phyloP scores from a whole-genome alignment of 2,329 filamentous ascomycete genomes.

The Aspergillus thermomutatus region DNA sequence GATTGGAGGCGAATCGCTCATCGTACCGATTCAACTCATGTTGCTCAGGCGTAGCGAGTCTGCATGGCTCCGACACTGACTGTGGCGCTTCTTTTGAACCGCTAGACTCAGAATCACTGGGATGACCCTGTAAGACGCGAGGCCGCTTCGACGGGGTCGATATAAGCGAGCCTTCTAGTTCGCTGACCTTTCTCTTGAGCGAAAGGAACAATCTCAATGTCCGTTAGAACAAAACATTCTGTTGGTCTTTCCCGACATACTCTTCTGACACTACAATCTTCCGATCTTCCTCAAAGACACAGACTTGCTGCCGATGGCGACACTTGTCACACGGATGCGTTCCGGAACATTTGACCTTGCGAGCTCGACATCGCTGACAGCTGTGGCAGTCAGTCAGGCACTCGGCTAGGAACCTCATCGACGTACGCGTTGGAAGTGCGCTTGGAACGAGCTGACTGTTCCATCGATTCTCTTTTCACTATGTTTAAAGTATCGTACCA shows the following conservation, averaged over 20 bases:
- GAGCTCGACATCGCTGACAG: constrained; percentile 37
- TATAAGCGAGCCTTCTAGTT: constrained; percentile 8
- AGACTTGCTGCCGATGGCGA: constrained; percentile 32
- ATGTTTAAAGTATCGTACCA: not conserved
- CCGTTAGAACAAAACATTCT: not conserved
- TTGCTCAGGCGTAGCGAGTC: constrained; percentile 3
- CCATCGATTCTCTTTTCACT: constrained; percentile 1
- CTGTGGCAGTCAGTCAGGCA: constrained; percentile 18
- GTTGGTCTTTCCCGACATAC: constrained; percentile 17
- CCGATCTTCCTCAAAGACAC: constrained; percentile 40
- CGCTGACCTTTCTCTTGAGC: constrained; percentile 15
- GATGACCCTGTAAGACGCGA: not conserved
- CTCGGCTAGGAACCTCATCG: not conserved
- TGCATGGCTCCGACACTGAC: not conserved
- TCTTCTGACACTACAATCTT: constrained; percentile 45
- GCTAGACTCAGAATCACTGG: not conserved
- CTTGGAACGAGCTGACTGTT: constrained; percentile 12
- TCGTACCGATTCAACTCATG: constrained; percentile 21
- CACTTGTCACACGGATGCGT: constrained; percentile 37
- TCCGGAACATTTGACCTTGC: constrained; percentile 40
- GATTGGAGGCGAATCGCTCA: constrained; percentile 22
- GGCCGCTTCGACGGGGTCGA: not conserved
- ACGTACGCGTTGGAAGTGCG: constrained; percentile 21
- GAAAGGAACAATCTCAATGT: constrained; percentile 14
- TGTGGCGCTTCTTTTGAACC: not conserved